Evolutionary conservation across 2,329 filamentous ascomycete genomes (phyloP).

Genomic region (Aspergillus sp.): DNA sequence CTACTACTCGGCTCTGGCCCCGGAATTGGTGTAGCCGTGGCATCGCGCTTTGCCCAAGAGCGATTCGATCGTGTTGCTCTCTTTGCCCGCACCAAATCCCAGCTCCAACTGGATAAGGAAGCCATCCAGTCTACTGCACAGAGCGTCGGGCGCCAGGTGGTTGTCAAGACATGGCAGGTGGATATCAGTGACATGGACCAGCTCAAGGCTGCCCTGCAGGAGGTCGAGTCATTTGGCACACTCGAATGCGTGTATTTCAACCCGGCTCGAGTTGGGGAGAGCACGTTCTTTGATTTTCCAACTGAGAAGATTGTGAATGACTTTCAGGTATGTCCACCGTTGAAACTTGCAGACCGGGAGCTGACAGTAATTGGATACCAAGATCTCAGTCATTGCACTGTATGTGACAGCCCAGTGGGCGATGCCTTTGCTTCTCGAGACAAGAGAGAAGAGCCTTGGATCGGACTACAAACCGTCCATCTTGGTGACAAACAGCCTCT

Average conservation of each 20-base stretch:
- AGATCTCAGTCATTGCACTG: not conserved
- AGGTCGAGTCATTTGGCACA: not conserved
- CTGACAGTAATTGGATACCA: not conserved
- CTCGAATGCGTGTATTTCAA: constrained; percentile 11
- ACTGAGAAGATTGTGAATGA: not conserved
- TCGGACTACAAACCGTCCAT: not conserved
- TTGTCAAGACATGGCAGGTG: not conserved
- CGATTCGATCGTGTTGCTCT: constrained; percentile 2
- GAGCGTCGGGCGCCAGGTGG: not conserved
- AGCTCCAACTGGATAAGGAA: constrained; percentile 1
- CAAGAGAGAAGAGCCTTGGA: not conserved
- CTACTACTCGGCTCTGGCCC: constrained; percentile 7
- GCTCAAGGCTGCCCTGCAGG: not conserved
- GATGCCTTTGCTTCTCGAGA: not conserved
- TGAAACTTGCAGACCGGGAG: not conserved
- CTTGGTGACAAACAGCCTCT: constrained; percentile 4
- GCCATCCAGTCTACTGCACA: not conserved
- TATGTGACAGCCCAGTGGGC: not conserved
- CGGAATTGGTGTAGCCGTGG: constrained; percentile 3
- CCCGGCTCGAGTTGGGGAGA: constrained; percentile 1
- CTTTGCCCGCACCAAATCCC: not conserved
- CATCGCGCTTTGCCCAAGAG: not conserved
- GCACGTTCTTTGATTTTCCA: constrained; percentile 2
- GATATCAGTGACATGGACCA: not conserved
- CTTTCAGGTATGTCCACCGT: not conserved